Base-by-base conservation (phyloP, 148 eudicot species). In the Diospyros lotus region DNA sequence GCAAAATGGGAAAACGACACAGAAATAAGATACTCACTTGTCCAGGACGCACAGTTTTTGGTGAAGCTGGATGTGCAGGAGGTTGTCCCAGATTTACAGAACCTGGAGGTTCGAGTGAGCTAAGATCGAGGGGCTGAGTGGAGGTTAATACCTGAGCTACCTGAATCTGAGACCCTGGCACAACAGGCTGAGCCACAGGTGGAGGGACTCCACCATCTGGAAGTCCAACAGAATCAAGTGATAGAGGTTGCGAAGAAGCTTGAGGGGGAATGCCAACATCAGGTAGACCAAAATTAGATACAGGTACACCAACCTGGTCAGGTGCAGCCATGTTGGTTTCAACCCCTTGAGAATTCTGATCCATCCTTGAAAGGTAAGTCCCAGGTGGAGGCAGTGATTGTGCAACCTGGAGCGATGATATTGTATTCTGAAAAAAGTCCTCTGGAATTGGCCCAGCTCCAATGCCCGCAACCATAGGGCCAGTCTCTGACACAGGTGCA, bases 131-230 rank as follows among this genome's bases (percentile, higher is more conserved):
- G 66, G 97, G 97, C 77, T 92, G 98, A 63, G 86, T 80, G 18
- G 93, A 85, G 14, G 13, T 69, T 51, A 86, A 75, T 39, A 42
- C 74, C 59, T 77, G 89, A 68, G 81, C 73, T 51, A 75, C 64
- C 77, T 87, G 98, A 75, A 83, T 78, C 77, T 80, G 88, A 77
- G 83, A 64, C 66, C 66, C 91, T 53, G 87, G 76, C 73, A 78
- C 82, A 72, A 63, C 81, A 73, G 72, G 75, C 81, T 93, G 92
- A 65, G 80, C 81, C 61, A 75, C 67, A 42, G 86, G 71, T 28
- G 98, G 97, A 52, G 98, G 97, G 61, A 95, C 81, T 52, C 98
- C 97, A 58, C 96, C 96, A 86, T 81, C 98, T 60, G 98, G 94
- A 82, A 90, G 92, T 62, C 97, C 97, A 79, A 89, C 45, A 48